phyloP scores from a whole-genome alignment of 257 asterid genomes.

The Lithospermum erythrorhizon region DNA sequence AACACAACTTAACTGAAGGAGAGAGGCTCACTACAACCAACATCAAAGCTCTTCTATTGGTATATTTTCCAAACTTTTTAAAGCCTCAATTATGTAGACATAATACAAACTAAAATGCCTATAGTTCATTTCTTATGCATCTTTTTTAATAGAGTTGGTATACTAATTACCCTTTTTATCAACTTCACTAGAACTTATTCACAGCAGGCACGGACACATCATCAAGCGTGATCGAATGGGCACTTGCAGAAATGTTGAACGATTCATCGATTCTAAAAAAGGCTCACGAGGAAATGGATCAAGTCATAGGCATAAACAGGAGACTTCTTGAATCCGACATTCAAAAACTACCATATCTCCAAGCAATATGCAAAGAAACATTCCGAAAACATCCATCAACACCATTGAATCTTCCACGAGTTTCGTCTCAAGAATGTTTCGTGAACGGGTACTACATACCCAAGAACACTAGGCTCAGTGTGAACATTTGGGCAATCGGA shows the following conservation, averaged over 20 bases:
- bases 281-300: conserved; percentile 40
- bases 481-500: conserved; percentile 53
- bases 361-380: conserved; percentile 42
- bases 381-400: conserved; percentile 41
- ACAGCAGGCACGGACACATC: conserved; percentile 44
- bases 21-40: conserved; percentile 27
- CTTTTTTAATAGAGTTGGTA: background rate
- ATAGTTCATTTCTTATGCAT: background rate
- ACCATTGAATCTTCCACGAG: conserved; percentile 37
- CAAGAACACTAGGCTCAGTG: conserved; percentile 28
- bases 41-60: conserved; percentile 41
- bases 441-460: conserved; percentile 37
- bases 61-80: conserved; percentile 6
- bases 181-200: conserved; percentile 27
- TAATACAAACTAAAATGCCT: background rate
- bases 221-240: conserved; percentile 42
- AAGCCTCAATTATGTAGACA: background rate
- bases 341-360: conserved; percentile 30
- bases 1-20: conserved; percentile 16
- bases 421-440: conserved; percentile 20
- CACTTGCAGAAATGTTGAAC: conserved; percentile 34
- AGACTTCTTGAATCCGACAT: conserved; percentile 30
- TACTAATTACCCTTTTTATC: background rate
- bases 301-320: conserved; percentile 22
- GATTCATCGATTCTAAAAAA: conserved; percentile 19